phyloP scores from a whole-genome alignment of 768 basidiomycete species.

The Boletus subparvulus region DNA sequence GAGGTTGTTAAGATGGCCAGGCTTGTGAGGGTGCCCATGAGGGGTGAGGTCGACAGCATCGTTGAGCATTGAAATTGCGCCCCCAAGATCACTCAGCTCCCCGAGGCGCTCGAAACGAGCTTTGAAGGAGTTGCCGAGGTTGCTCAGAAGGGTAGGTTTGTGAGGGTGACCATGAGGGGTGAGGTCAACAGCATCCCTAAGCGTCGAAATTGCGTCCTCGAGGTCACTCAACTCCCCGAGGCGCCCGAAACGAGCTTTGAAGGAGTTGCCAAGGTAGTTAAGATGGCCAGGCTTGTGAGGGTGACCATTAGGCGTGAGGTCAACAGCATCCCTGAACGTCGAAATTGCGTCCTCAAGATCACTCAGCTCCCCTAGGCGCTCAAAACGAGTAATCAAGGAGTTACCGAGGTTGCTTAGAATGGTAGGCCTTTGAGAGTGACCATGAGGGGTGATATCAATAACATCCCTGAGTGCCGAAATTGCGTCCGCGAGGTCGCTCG shows the following conservation, averaged over 20 bases:
- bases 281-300: too few species aligned
- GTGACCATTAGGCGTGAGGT: conserved; percentile 2
- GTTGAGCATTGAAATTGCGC: not conserved
- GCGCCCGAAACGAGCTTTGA: not conserved
- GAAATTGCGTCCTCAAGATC: not conserved
- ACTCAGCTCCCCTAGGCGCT: not conserved
- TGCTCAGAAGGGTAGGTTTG: not conserved
- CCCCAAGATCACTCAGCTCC: not conserved
- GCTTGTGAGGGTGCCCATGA: not conserved
- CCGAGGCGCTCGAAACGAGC: conserved; percentile 1
- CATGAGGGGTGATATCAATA: not conserved
- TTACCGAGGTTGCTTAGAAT: not conserved
- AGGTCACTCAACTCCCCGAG: not conserved
- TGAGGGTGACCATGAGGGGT: not conserved
- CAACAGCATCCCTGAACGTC: not conserved
- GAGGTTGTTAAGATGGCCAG: not conserved
- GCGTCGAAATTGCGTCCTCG: not conserved
- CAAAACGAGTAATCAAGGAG: not conserved
- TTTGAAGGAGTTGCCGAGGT: not conserved
- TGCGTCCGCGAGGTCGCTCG: not conserved
- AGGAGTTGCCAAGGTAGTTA: too few species aligned
- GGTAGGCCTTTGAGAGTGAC: not conserved
- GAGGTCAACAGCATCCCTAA: not conserved
- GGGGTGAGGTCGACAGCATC: conserved; percentile 2
- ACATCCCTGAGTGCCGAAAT: not conserved